A percentile compares a stretch with the other conserved stretches of the same genome.
phyloP scores from a whole-genome alignment of 2,329 filamentous ascomycete genomes.

The Curvularia hawaiiensis region DNA sequence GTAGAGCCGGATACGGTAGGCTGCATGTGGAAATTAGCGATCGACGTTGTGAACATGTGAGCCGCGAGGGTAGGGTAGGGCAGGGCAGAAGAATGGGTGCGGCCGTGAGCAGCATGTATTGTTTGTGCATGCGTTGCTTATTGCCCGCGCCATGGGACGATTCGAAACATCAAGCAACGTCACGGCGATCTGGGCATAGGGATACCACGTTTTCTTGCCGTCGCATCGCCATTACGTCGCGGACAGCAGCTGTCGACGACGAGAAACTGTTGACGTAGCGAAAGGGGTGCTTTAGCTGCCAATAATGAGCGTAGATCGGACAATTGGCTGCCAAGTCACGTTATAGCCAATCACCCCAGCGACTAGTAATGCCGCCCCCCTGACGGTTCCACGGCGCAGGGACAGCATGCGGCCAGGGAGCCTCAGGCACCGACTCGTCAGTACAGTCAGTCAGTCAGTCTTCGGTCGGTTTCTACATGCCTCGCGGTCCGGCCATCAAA shows the following conservation, averaged over 20 bases:
- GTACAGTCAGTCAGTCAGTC: not conserved
- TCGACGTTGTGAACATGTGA: constrained; percentile 18
- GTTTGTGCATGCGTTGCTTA: constrained; percentile 5
- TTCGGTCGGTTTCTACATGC: not conserved
- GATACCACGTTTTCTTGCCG: not conserved
- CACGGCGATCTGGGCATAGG: not conserved
- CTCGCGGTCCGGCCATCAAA: constrained; percentile 4
- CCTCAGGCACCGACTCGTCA: constrained; percentile 20
- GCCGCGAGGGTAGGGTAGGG: too few relatives aligned
- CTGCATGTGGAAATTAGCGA: constrained; percentile 17
- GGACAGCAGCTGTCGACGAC: not conserved
- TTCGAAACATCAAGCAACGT: constrained; percentile 12
- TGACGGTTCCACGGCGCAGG: constrained; percentile 28
- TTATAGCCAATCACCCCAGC: constrained; percentile 20
- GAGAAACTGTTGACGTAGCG: constrained; percentile 20
- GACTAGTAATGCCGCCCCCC: constrained; percentile 24
- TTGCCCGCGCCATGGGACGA: not conserved
- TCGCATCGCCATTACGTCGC: not conserved
- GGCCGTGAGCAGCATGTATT: constrained; percentile 4
- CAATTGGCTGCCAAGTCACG: constrained; percentile 14
- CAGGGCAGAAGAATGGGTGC: not conserved
- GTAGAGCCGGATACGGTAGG: constrained; percentile 13
- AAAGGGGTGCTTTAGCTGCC: constrained; percentile 19
- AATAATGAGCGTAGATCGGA: constrained; percentile 21
- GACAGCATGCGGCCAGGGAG: constrained; percentile 28